These are phyloP conservation scores for Alisma plantagoaquatica DNA, from an alignment of 106 monocot genomes.

Conservation along the genomic window DNA sequence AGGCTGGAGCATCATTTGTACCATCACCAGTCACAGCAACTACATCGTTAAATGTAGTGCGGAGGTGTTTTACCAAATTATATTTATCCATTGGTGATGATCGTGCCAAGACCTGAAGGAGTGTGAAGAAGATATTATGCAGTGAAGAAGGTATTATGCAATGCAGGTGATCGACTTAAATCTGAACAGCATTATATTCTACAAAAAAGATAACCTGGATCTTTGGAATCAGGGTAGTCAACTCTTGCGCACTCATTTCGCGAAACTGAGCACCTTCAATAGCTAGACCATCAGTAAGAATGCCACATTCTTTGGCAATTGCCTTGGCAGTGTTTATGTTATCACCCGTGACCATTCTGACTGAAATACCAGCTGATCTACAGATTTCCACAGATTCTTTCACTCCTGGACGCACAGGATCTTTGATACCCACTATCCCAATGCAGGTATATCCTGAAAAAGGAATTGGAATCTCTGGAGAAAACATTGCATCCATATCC, in stretches of 20 bases:
- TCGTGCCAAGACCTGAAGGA: conserved; percentile 61
- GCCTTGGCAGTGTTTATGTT: conserved; percentile 79
- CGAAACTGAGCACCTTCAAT: conserved; percentile 76
- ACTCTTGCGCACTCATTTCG: conserved; percentile 33
- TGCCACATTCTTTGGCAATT: conserved; percentile 74
- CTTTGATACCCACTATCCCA: conserved; percentile 76
- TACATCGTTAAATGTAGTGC: conserved; percentile 42
- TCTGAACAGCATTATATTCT: not conserved
- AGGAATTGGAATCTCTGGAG: conserved; percentile 32
- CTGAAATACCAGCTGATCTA: conserved; percentile 61
- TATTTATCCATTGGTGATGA: conserved; percentile 76
- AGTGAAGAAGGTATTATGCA: not conserved
- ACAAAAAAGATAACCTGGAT: conserved; percentile 30
- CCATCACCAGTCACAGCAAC: conserved; percentile 85
- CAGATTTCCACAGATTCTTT: conserved; percentile 67
- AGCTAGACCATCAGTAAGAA: conserved; percentile 54
- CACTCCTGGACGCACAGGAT: conserved; percentile 63
- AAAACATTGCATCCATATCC: conserved; percentile 34
- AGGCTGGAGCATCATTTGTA: conserved; percentile 78
- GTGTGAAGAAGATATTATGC: not conserved
- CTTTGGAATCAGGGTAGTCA: conserved; percentile 45
- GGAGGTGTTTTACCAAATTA: conserved; percentile 55
- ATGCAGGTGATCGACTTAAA: not conserved
- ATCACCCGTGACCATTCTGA: conserved; percentile 78
- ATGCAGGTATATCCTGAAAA: conserved; percentile 50